These are phyloP conservation scores for Cercospora sp. DNA, from an alignment of 2,329 filamentous ascomycete species.

Conservation along the genomic window DNA sequence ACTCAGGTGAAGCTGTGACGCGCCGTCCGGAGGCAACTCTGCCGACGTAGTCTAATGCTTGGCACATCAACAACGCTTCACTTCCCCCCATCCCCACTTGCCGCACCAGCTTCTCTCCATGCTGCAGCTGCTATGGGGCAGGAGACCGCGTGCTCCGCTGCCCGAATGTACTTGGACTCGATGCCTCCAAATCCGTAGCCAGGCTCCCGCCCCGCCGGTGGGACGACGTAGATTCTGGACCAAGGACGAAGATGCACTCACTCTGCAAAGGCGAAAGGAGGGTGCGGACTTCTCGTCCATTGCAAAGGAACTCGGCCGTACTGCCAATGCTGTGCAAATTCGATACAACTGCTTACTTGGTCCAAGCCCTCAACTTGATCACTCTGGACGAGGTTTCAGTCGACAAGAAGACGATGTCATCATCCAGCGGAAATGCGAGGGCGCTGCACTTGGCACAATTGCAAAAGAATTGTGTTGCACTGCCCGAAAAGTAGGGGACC, in stretches of 20 bases:
- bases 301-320: neutral
- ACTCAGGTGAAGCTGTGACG: conserved; percentile 3
- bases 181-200: neutral
- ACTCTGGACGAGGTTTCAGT: neutral
- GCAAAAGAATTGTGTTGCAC: neutral
- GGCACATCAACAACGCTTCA: neutral
- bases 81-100: no score
- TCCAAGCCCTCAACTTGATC: neutral
- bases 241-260: neutral
- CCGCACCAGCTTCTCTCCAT: neutral
- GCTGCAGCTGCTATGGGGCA: neutral
- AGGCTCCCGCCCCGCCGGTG: neutral
- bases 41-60: neutral
- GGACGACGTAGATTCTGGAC: neutral
- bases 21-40: neutral
- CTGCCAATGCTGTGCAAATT: neutral
- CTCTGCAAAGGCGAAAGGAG: neutral
- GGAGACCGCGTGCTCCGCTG: neutral
- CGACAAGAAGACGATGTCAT: neutral
- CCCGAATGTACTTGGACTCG: neutral
- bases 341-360: neutral
- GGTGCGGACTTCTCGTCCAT: neutral
- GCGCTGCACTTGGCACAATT: neutral
- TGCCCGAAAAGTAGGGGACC: neutral
- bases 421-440: neutral